These are phyloP conservation scores for Pseudofabraea citricarpa DNA, from an alignment of 2,329 filamentous ascomycete genomes.

Conservation along the genomic window DNA sequence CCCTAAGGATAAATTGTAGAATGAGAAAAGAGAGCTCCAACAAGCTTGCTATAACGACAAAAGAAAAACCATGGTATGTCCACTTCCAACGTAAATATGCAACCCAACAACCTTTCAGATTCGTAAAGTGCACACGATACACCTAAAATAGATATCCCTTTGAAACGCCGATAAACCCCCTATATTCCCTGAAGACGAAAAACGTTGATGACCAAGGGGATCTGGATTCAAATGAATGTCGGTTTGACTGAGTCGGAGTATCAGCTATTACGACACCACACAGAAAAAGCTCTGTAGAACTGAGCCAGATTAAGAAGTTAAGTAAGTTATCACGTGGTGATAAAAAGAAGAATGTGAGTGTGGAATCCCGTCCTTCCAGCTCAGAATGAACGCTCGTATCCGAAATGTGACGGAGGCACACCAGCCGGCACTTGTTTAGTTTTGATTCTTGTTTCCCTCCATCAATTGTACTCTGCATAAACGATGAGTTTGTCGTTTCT, in stretches of 20 bases:
- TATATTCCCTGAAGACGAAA: not conserved
- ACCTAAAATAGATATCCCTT: not conserved
- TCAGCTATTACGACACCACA: conserved; percentile 19
- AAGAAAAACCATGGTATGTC: conserved; percentile 1
- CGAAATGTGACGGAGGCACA: conserved; percentile 5
- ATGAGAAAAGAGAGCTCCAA: no score
- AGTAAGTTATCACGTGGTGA: conserved; percentile 8
- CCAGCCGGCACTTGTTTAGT: no score
- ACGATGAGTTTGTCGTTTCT: conserved; percentile 85
- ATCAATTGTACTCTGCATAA: conserved; percentile 49
- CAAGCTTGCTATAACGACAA: not conserved
- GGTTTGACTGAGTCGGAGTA: conserved; percentile 10
- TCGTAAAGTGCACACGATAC: not conserved
- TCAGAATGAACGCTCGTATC: conserved; percentile 5
- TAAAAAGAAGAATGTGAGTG: conserved; percentile 3
- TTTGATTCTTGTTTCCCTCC: not conserved
- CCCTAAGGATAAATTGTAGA: no score
- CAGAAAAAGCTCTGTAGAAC: conserved; percentile 20
- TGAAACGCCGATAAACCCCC: not conserved
- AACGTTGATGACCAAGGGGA: not conserved
- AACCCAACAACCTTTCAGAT: not conserved
- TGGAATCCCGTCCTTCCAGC: conserved; percentile 6
- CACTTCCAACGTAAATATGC: conserved; percentile 1
- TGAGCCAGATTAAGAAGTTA: conserved; percentile 26
- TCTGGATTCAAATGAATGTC: conserved; percentile 18